Evolutionary conservation across 1,284 basidiomycete species (phyloP).

Genomic region (Pascua guehoae): DNA sequence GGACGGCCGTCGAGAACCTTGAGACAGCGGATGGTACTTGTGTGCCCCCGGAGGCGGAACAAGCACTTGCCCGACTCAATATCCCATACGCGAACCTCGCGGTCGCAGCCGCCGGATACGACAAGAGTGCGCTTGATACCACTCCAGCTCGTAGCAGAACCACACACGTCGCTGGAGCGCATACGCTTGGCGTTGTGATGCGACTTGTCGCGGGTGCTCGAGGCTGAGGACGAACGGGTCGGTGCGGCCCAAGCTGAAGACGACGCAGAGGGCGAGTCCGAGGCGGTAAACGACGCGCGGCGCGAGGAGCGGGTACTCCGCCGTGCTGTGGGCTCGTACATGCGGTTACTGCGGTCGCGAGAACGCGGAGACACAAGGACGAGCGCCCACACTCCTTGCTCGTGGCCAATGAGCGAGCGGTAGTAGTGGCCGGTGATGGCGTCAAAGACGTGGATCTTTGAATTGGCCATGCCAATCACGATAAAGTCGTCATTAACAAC

Average conservation of each 20-base stretch:
- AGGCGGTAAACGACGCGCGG: conserved; percentile 5
- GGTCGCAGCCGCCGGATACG: conserved; percentile 90
- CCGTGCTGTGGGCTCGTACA: too few species aligned
- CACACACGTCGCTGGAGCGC: conserved; percentile 59
- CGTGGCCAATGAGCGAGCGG: conserved; percentile 78
- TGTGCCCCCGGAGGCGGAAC: conserved; percentile 77
- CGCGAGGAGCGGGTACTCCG: neutral
- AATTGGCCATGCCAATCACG: conserved; percentile 84
- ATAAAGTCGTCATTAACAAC: conserved; percentile 82
- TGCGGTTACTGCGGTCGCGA: neutral
- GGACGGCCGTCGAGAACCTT: conserved; percentile 83
- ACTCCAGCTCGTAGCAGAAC: conserved; percentile 64
- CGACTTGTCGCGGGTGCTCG: too few species aligned
- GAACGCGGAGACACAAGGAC: conserved; percentile 56
- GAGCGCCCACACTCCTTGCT: conserved; percentile 87
- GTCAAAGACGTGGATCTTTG: conserved; percentile 82
- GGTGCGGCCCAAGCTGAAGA: too few species aligned
- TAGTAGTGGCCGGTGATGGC: conserved; percentile 72
- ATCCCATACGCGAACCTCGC: conserved; percentile 88
- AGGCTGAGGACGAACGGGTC: too few species aligned
- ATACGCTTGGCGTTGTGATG: conserved; percentile 5
- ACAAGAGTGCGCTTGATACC: conserved; percentile 62
- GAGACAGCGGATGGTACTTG: conserved; percentile 86
- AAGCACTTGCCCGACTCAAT: conserved; percentile 74
- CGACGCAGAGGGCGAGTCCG: too few species aligned